Evolutionary conservation across 805 yeast species (phyloP), one percentile per base, ranked within the genome.

Genomic region (Pichia eremophila): DNA sequence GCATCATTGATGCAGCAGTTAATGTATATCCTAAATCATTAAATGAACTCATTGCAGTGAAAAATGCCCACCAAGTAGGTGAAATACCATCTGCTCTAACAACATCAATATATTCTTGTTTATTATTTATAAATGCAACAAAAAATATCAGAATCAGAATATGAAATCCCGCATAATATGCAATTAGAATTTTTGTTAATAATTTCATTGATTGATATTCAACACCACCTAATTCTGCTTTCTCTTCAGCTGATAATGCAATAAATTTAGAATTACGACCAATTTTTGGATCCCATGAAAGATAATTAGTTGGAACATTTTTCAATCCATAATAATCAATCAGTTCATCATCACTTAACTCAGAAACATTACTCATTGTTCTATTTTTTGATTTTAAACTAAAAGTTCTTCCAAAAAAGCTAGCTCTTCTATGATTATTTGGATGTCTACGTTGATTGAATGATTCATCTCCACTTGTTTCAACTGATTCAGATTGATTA

Each of bases 161-260:
- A 57, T 85, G 88, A 58, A 87, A 80, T 0, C 96, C 95, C 47
- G 89, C 52, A 57, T 86, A 89, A 59, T 86, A 93, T 7, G 63
- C 49, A 0, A 78, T 60, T 14, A 91, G 65, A 41, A 91, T 75
- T 53, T 76, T 75, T 49, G 84, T 78, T 48, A 93, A 67, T 10
- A 89, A 67, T 59, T 88, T 88, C 49, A 86, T 74, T 0, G 99
- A 88, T 40, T 97, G 75, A 62, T 93, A 93, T 60, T 93, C 99
- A 15, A 93, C 96, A 44, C 99, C 99, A 37, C 99, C 99, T 37
- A 93, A 68, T 62, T 93, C 99, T 50, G 85, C 95, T 58, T 87
- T 89, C 63, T 93, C 98, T 25, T 75, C 81, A 36, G 81, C 86
- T 3, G 87, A 79, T 40, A 93, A 64, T 15, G 84, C 84, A 2